phyloP scores from a whole-genome alignment of 805 yeast species.

The Saccharomycopsis sp. region DNA sequence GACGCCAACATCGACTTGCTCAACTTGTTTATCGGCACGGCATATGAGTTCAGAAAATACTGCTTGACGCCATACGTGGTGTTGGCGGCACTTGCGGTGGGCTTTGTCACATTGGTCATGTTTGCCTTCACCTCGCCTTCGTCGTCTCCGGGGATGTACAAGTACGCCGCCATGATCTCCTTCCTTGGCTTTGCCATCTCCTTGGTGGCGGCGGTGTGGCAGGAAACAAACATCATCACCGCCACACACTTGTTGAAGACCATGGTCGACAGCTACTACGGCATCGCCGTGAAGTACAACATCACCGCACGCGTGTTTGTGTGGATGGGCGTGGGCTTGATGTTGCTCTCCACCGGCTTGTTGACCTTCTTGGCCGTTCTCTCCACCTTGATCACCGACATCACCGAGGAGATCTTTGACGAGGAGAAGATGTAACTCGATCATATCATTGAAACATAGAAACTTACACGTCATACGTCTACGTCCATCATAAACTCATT shows the following conservation, averaged over 20 bases:
- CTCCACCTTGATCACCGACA: constrained; percentile 15
- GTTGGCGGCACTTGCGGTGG: constrained; percentile 17
- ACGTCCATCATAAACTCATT: too few relatives aligned
- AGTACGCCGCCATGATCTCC: constrained; percentile 19
- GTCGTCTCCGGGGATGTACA: constrained; percentile 17
- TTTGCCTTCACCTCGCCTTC: constrained; percentile 19
- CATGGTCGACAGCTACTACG: constrained; percentile 19
- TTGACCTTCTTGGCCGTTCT: constrained; percentile 18
- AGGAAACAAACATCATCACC: constrained; percentile 20
- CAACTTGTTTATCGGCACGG: constrained; percentile 16
- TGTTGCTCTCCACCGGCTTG: constrained; percentile 17
- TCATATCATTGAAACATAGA: too few relatives aligned
- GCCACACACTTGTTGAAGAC: constrained; percentile 16
- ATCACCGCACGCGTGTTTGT: constrained; percentile 18
- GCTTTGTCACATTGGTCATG: constrained; percentile 16
- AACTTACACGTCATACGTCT: too few relatives aligned
- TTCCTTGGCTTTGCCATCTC: constrained; percentile 20
- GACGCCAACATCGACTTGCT: constrained; percentile 15
- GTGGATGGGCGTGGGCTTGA: constrained; percentile 21
- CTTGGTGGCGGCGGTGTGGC: constrained; percentile 22
- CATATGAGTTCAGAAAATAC: constrained; percentile 17
- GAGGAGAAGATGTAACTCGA: constrained; percentile 14
- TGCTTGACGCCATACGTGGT: constrained; percentile 21
- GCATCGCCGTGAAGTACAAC: constrained; percentile 14
- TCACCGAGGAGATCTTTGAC: constrained; percentile 17